A percentile compares a stretch with the other conserved stretches of the same genome.
These are phyloP conservation scores for Botrytis pseudocinerea DNA, from an alignment of 2,329 filamentous ascomycete genomes.

Conservation along the genomic window DNA sequence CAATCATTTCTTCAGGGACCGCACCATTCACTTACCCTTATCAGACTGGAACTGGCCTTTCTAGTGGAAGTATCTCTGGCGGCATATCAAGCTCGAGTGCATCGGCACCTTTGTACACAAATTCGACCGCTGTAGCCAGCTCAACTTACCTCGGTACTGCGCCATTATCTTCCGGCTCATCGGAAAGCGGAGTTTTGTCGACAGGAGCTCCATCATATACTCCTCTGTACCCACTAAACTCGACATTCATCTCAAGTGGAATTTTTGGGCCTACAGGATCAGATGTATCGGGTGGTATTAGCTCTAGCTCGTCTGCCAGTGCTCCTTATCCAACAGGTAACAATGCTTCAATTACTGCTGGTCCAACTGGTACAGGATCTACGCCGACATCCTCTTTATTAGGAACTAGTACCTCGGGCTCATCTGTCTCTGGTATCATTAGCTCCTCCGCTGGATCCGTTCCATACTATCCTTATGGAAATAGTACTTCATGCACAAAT, in stretches of 20 bases:
- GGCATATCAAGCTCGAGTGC: neutral
- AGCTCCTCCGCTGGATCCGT: conserved; percentile 15
- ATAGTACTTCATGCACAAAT: conserved; percentile 9
- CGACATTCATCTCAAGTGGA: conserved; percentile 4
- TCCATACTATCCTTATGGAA: conserved; percentile 25
- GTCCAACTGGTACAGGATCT: conserved; percentile 24
- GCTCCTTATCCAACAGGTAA: conserved; percentile 26
- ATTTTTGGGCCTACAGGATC: neutral
- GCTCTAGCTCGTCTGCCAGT: neutral
- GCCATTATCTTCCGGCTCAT: conserved; percentile 14
- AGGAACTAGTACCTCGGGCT: conserved; percentile 23
- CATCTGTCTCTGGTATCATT: conserved; percentile 22
- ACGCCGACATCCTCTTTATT: conserved; percentile 14
- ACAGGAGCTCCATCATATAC: conserved; percentile 10
- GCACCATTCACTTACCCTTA: conserved; percentile 11
- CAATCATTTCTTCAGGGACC: neutral
- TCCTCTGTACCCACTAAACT: conserved; percentile 12
- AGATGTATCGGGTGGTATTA: conserved; percentile 11
- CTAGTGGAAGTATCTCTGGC: conserved; percentile 18
- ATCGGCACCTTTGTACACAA: conserved; percentile 17
- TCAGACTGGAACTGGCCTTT: conserved; percentile 7
- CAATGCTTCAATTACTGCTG: conserved; percentile 10
- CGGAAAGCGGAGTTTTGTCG: conserved; percentile 10
- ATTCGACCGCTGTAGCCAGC: conserved; percentile 4
- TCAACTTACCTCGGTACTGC: conserved; percentile 14